Evolutionary conservation across 768 basidiomycete species (phyloP), one percentile per base, ranked within the genome.

Genomic region (Boletus sp.): DNA sequence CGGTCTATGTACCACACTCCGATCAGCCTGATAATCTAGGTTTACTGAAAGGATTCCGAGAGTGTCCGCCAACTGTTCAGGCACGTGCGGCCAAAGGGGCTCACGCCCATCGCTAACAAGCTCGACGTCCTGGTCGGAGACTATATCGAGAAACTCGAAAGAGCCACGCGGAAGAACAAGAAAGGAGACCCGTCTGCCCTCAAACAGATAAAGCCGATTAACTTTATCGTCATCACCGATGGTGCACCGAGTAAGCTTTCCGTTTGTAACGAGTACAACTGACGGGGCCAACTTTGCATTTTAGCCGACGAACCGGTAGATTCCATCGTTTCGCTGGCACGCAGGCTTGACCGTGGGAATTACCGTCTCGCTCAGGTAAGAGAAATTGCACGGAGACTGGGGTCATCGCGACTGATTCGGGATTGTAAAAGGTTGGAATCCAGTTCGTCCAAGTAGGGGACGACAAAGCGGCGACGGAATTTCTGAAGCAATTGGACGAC

Each of bases 381-480:
- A 7, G 14, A 10, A 29, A 17, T 10, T 19, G 4, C 7, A 4
- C 4, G n/a, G 19, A n/a, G 19, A 32, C 5, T 2, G 14, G 30
- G 14, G 6, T n/a, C 21, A 14, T 15, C n/a, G 39, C 8, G 11
- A 40, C 54, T 57, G 23, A 68, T 15, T 4, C 3, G 14, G 27
- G 4, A 23, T 35, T 64, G 30, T 42, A 55, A 25, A 64, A 87
- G 79, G 73, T 87, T 17, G 84, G 86, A 0, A 79, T 88, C 27
- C 85, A 87, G 58, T 87, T 90, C 47, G 79, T 90, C 1, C 88
- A 90, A 66, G 81, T 90, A 34, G 88, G 88, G 5, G 66, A 79
- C 64, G 60, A 64, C 53, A 34, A 59, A 47, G 42, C 64, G 55
- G 73, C 83, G 42, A 59, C 75, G 3, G 70, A 69, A 61, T 85